Evolutionary conservation across 805 yeast genomes (phyloP), one percentile per base, ranked within the genome.

Genomic region (Kregervanrija delftensis): DNA sequence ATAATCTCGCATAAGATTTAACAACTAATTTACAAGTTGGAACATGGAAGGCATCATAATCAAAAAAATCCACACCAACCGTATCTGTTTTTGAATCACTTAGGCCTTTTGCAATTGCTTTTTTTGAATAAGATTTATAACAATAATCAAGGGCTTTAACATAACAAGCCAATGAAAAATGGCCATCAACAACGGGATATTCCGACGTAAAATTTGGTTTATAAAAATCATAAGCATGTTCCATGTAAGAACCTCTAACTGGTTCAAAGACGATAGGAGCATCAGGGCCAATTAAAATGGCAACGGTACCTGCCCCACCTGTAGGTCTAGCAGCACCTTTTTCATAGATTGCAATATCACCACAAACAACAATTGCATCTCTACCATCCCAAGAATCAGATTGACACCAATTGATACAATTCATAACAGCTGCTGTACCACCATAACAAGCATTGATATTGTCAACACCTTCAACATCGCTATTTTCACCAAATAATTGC

Each of bases 261-360:
- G 83, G 70, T 58, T 93, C 98, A 58, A 93, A 82, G 35, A 87
- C 96, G 55, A 93, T 76, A 54, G 99, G 99, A 35, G 99, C 97
- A 63, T 93, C 96, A 43, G 98, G 96, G 42, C 99, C 99, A 59
- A 93, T 86, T 64, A 86, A 79, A 63, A 93, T 59, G 37, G 99
- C 99, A 49, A 91, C 95, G 40, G 95, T 76, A 64, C 99, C 99
- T 44, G 95, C 97, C 73, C 99, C 99, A 67, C 99, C 99, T 43
- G 99, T 93, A 62, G 99, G 99, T 76, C 99, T 84, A 46, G 99
- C 99, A 34, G 95, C 84, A 65, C 99, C 99, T 71, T 90, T 79
- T 59, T 90, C 89, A 69, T 93, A 93, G 56, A 93, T 83, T 61
- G 99, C 99, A 66, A 93, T 93, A 69, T 93, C 99, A 68, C 97